Percentiles rank a stretch among this genome's conserved stretches.
Evolutionary conservation across 2,329 filamentous ascomycete species (phyloP).

Genomic region (Curvularia verruculosa): DNA sequence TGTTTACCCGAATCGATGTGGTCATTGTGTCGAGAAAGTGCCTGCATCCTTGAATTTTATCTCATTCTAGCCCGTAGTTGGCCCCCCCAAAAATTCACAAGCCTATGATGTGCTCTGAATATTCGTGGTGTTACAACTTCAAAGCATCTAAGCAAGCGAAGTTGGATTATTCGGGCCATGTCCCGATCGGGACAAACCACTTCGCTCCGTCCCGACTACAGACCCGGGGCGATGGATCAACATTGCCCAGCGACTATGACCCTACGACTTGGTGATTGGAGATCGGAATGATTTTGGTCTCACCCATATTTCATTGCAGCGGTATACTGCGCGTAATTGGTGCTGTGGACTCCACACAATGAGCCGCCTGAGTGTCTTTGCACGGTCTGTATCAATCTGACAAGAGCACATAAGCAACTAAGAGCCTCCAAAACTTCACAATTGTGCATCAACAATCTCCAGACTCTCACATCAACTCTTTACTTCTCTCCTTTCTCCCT

Average conservation of each 20-base stretch:
- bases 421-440: no score
- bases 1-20: not conserved
- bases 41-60: not conserved
- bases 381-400: not conserved
- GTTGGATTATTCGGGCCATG: not conserved
- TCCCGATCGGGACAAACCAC: not conserved
- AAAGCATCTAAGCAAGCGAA: not conserved
- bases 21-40: not conserved
- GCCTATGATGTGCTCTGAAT: not conserved
- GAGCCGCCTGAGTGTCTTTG: not conserved
- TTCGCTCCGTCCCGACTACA: not conserved
- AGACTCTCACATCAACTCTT: not conserved
- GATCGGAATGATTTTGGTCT: not conserved
- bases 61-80: no score
- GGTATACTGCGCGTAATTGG: not conserved
- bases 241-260: not conserved
- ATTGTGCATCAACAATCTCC: not conserved
- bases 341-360: not conserved
- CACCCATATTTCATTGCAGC: not conserved
- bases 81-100: not conserved
- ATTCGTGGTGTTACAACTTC: not conserved
- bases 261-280: not conserved
- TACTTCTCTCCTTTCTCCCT: not conserved
- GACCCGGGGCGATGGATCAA: not conserved
- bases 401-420: not conserved